phyloP scores from a whole-genome alignment of 768 basidiomycete species.

The Naganishia friedmannii region DNA sequence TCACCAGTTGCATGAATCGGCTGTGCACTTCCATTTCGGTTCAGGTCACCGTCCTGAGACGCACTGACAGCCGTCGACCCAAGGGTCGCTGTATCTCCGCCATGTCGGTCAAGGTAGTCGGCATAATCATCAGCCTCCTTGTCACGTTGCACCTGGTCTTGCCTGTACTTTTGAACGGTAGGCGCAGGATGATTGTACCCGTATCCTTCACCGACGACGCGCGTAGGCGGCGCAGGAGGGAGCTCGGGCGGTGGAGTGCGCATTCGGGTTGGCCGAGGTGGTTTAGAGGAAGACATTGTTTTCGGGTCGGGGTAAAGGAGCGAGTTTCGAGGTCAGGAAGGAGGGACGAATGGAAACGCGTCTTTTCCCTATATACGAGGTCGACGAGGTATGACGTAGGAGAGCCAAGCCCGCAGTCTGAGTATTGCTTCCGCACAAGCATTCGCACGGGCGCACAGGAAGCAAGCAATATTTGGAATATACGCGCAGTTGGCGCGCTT shows the following conservation, averaged over 20 bases:
- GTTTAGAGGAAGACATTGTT: not conserved
- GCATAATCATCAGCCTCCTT: conserved; percentile 45
- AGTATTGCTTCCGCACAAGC: not conserved
- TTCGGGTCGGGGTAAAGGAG: not conserved
- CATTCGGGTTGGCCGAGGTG: no score
- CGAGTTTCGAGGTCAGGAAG: not conserved
- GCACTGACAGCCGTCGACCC: not conserved
- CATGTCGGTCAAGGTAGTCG: conserved; percentile 34
- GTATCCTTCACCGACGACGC: conserved; percentile 44
- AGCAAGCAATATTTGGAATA: no score
- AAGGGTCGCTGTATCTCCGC: not conserved
- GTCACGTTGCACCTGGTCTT: conserved; percentile 38
- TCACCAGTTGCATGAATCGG: not conserved
- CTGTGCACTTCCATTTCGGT: conserved; percentile 18
- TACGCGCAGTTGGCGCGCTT: conserved; percentile 3
- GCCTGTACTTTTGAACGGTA: conserved; percentile 49
- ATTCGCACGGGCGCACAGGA: no score
- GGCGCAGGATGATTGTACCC: conserved; percentile 48
- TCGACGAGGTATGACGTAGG: not conserved
- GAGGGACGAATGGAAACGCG: no score
- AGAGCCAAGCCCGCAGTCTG: no score
- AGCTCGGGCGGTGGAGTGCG: conserved; percentile 35
- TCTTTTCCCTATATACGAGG: not conserved
- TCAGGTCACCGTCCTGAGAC: not conserved
- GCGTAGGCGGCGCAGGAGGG: conserved; percentile 46